Evolutionary conservation across 2,329 filamentous ascomycete genomes (phyloP), one percentile per base, ranked within the genome.

Genomic region (Apiospora hydei): DNA sequence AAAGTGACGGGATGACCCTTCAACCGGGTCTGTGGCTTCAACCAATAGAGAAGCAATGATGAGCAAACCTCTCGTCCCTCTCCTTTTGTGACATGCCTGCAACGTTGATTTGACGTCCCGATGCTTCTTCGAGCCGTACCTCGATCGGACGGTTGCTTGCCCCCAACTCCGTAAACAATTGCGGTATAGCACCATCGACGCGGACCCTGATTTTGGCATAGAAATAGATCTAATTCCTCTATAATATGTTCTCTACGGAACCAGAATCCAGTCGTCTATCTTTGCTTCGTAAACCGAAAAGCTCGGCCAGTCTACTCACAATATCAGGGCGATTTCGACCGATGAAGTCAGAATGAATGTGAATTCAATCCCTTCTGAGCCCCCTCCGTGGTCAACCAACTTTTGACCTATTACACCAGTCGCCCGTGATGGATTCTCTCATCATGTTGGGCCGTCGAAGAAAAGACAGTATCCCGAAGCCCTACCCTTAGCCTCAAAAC

Each of bases 11-110:
- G 57, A 64, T 64, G 57, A 41, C 57, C 57, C 57, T 64, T 64
- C 57, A 64, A 64, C 57, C 57, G 57, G 57, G 57, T 64, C 57
- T 24, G 30, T 64, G 8, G 57, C 57, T 64, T 64, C 57, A 64
- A 64, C 57, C 57, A 64, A 64, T 64, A 64, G 57, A 64, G 57
- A 64, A 64, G 57, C 57, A 41, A 24, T 41, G 57, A 64, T 64
- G 57, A 64, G 34, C 57, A 64, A n/a, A 64, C 18, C 21, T 6
- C 18, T 18, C 30, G 18, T 13, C 18, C 34, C 30, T 38, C 4
- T 38, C 10, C 18, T 6, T 1, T n/a, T 11, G 57, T 24, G 57
- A 64, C 11, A 30, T 14, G 24, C 34, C 24, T 34, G 26, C 51
- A 30, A 16, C 6, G 18, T n/a, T 18, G 7, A 21, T 41, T 10